Percentiles rank a stretch among this genome's conserved stretches.
Conservation (phyloP, 106 monocot genomes). For the Dioscorea zingiberensis region DNA sequence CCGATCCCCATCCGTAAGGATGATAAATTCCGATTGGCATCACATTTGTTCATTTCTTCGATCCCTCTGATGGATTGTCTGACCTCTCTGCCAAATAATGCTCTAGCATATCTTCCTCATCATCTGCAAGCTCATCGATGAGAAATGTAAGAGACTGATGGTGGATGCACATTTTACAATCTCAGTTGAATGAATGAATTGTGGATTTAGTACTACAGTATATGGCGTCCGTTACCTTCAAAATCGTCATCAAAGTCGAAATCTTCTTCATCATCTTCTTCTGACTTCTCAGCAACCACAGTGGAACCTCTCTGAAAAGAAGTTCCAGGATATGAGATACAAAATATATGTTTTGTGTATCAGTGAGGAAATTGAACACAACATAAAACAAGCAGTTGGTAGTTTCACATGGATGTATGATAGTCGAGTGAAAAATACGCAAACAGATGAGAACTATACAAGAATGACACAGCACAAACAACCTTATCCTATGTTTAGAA, state of each 20-base stretch:
- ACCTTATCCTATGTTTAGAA: neutral
- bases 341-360: neutral
- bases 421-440: too few species aligned
- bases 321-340: neutral
- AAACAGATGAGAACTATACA: too few species aligned
- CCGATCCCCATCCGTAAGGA: too few species aligned
- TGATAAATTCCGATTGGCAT: too few species aligned
- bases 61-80: slow-evolving; percentile 37
- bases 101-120: slow-evolving; percentile 99
- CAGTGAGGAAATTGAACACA: too few species aligned
- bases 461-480: too few species aligned
- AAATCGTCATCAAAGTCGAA: slow-evolving; percentile 95
- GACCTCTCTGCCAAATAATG: slow-evolving; percentile 82
- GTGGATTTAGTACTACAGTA: too few species aligned
- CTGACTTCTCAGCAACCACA: slow-evolving; percentile 59
- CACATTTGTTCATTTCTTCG: slow-evolving; percentile 18
- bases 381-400: too few species aligned
- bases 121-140: slow-evolving; percentile 36
- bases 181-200: too few species aligned
- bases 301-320: slow-evolving; percentile 64
- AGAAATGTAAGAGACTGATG: too few species aligned
- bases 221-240: slow-evolving; percentile 46
- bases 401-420: too few species aligned
- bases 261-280: slow-evolving; percentile 90
- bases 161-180: too few species aligned